Base-by-base conservation (phyloP, 192 early-diverging fungal species). In the Diversispora eburnea region DNA sequence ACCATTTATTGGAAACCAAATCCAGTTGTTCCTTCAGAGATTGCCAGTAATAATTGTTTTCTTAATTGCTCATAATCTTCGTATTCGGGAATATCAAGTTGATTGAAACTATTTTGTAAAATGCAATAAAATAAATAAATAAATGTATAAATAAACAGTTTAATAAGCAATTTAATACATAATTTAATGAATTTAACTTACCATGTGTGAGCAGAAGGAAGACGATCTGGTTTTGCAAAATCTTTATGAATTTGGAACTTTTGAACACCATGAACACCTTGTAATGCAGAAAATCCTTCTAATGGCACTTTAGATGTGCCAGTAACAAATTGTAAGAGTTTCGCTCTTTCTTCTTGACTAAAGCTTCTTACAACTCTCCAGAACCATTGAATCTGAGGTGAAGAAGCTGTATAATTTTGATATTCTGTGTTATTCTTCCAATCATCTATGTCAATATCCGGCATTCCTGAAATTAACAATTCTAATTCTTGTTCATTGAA, bases 231-330 rank as follows among this genome's bases (percentile, higher is more conserved):
- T 5, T 90, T 91, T 12, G 88, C 79, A 86, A 94, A 96, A 81
- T 97, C 96, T 82, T 95, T 96, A 84, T 98, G 95, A 77, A 99
- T 96, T 83, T 98, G 96, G 88, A 99, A 99, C 86, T 96, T 97
- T 80, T 98, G 96, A 17, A 96, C 86, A 45, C 97, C 96, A 72
- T 89, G 89, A 65, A 91, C 92, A 33, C 97, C 97, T 79, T 99
- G 95, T 56, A 99, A 80, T 51, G 90, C 88, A 12, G 90, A 84
- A 77, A 99, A 98, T 43, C 97, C 97, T 78, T 94, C 94, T 6
- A 99, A 79, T n/a, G 97, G 97, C 46, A 99, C 94, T 77, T 99
- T 99, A 63, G 91, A 93, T 7, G 97, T 99, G 48, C 97, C 97
- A 0, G 97, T 99, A 45, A 92, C 92, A 85, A 98, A 99, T 80